A percentile compares a stretch with the other conserved stretches of the same genome.
These are phyloP conservation scores for Aspergillus ochraceoroseus DNA, from an alignment of 2,329 filamentous ascomycete genomes.

Conservation along the genomic window DNA sequence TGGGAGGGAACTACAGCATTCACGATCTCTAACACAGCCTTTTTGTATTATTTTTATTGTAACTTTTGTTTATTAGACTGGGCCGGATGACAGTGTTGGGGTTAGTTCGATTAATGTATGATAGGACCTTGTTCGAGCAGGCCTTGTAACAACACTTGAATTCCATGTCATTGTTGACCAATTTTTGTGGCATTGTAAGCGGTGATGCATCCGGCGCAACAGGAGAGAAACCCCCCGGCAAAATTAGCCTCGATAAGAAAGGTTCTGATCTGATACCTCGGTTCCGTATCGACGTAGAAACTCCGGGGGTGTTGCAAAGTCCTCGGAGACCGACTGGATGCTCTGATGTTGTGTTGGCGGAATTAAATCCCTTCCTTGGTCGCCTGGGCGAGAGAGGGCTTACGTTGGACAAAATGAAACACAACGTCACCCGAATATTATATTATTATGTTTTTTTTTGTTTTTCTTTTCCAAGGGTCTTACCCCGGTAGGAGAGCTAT, in stretches of 20 bases:
- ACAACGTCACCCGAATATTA: too few species aligned
- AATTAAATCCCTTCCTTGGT: too few species aligned
- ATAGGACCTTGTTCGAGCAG: slow-evolving; percentile 40
- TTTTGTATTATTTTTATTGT: slow-evolving; percentile 23
- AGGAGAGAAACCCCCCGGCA: too few species aligned
- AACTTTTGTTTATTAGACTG: slow-evolving; percentile 19
- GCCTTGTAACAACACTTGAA: slow-evolving; percentile 37
- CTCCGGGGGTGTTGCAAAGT: neutral
- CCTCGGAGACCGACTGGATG: slow-evolving; percentile 1
- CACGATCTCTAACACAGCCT: slow-evolving; percentile 21
- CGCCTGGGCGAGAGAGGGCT: too few species aligned
- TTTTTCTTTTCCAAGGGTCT: too few species aligned
- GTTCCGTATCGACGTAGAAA: neutral
- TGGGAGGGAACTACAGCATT: slow-evolving; percentile 12
- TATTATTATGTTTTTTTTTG: too few species aligned
- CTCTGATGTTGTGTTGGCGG: too few species aligned
- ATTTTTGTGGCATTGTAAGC: neutral
- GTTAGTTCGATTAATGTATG: slow-evolving; percentile 36
- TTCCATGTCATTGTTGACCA: slow-evolving; percentile 15
- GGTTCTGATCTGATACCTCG: neutral
- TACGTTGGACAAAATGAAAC: too few species aligned
- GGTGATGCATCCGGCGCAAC: too few species aligned
- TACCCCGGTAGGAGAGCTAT: too few species aligned
- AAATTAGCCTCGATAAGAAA: too few species aligned
- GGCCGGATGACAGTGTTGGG: slow-evolving; percentile 32